Base-by-base conservation (phyloP, 768 basidiomycete genomes). In the Leccinellum rugosiceps region DNA sequence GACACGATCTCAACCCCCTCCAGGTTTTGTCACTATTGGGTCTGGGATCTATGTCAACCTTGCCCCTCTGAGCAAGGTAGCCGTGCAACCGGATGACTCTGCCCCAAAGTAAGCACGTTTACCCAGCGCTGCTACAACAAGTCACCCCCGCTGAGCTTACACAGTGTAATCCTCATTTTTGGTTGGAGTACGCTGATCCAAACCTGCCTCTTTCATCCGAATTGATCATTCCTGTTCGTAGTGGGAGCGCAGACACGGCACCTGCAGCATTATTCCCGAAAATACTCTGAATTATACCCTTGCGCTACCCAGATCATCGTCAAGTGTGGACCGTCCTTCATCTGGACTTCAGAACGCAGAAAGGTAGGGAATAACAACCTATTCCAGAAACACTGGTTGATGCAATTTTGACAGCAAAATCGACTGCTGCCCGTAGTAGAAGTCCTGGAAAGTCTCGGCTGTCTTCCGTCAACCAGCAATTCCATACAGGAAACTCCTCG, bases 171-270 rank as follows among this genome's bases (percentile, higher is more conserved):
- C 46, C 64, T 70, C 15, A 63, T 70, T 15, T 70, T 70, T 19
- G 70, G 69, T 23, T 70, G 70, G 69, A 66, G 69, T 70, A 41
- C 28, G 68, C 59, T 19, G 23, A 17, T 28, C 13, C 6, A 25
- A 15, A 31, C 2, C 2, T 4, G 9, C 9, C n/a, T 47, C 8
- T 31, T 2, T 46, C 10, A 34, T 32, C n/a, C 32, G n/a, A 47
- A 57, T 2, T 50, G 30, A 60, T 26, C n/a, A 1, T 34, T 28
- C 34, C n/a, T 3, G 3, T 15, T 6, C 21, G 4, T 38, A 70
- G 68, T 70, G 68, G 68, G 65, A 19, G 70, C 65, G 3, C 31
- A 44, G 15, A 70, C 66, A 28, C 70, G 62, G 17, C 65, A 70
- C 49, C 46, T 70, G 23, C 58, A 66, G 52, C 58, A 59, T 34